A percentile compares a stretch with the other conserved stretches of the same genome.
Evolutionary conservation across 202 grass and related monocot genomes (phyloP).

Genomic region (Zoysia matrella): DNA sequence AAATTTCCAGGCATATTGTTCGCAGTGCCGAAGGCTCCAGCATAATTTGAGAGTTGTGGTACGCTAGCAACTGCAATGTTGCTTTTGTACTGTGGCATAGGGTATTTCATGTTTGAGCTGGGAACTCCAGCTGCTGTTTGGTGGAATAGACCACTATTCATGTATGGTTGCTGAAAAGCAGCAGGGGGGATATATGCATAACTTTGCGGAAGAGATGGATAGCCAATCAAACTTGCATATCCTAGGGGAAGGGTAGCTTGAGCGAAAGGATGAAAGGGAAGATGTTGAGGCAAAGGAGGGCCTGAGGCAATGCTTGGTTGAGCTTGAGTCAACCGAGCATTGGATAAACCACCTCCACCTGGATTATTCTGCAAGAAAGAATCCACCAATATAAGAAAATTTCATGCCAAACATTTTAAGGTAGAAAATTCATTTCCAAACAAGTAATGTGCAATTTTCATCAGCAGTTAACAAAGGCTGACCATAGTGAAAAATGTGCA

Average conservation of each 20-base stretch:
- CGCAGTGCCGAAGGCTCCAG: conserved; percentile 61
- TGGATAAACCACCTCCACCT: conserved; percentile 43
- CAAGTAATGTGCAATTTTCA: background rate
- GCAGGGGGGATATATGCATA: conserved; percentile 68
- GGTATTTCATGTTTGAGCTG: conserved; percentile 64
- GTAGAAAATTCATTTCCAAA: background rate
- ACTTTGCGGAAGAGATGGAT: conserved; percentile 70
- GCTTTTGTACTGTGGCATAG: conserved; percentile 76
- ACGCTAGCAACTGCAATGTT: conserved; percentile 63
- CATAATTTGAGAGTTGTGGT: conserved; percentile 65
- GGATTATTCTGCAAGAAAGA: conserved; percentile 58
- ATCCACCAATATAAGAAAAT: conserved; percentile 25
- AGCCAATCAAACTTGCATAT: conserved; percentile 71
- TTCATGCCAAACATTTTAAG: background rate
- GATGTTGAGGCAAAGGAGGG: conserved; percentile 67
- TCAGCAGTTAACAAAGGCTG: background rate
- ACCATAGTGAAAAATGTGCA: conserved; percentile 11
- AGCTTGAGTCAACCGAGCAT: conserved; percentile 57
- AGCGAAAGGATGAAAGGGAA: conserved; percentile 70
- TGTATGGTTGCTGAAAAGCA: conserved; percentile 71
- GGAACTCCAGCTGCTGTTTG: conserved; percentile 62
- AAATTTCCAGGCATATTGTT: conserved; percentile 68
- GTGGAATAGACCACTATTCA: conserved; percentile 65
- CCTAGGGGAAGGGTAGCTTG: conserved; percentile 69
- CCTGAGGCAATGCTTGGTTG: conserved; percentile 57